A percentile compares a stretch with the other conserved stretches of the same genome.
phyloP scores from a whole-genome alignment of 345 rosid species.

The Hibiscus syriacus region DNA sequence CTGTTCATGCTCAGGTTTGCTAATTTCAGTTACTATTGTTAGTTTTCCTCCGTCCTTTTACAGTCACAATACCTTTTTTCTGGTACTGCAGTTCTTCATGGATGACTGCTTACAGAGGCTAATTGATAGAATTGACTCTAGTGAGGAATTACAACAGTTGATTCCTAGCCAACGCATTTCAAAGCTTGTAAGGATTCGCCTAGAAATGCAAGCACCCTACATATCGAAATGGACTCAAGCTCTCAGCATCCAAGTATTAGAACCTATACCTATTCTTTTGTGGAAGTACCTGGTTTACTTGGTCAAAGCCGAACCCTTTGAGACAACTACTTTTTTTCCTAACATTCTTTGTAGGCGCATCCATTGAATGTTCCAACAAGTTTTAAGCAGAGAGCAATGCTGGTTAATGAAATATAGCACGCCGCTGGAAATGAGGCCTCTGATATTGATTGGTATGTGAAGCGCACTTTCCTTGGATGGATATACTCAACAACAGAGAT shows the following conservation, averaged over 20 bases:
- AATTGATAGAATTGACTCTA: conserved; percentile 57
- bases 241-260: conserved; percentile 68
- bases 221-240: conserved; percentile 92
- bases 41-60: neutral
- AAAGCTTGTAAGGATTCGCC: conserved; percentile 58
- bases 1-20: neutral
- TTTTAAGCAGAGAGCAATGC: conserved; percentile 79
- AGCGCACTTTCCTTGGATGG: conserved; percentile 84
- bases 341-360: conserved; percentile 46
- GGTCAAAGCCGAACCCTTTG: neutral
- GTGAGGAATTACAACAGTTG: conserved; percentile 40
- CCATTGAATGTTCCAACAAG: conserved; percentile 70
- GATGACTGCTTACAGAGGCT: conserved; percentile 74
- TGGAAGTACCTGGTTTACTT: neutral
- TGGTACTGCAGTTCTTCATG: conserved; percentile 64
- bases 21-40: neutral
- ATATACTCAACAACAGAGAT: conserved; percentile 91
- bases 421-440: conserved; percentile 66
- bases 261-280: neutral
- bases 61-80: neutral
- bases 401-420: conserved; percentile 89
- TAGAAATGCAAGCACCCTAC: conserved; percentile 84
- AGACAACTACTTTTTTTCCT: neutral
- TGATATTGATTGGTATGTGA: conserved; percentile 80
- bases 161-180: conserved; percentile 61